Evolutionary conservation across 2,329 filamentous ascomycete species (phyloP).

Genomic region (Ambrosiella cleistominuta): DNA sequence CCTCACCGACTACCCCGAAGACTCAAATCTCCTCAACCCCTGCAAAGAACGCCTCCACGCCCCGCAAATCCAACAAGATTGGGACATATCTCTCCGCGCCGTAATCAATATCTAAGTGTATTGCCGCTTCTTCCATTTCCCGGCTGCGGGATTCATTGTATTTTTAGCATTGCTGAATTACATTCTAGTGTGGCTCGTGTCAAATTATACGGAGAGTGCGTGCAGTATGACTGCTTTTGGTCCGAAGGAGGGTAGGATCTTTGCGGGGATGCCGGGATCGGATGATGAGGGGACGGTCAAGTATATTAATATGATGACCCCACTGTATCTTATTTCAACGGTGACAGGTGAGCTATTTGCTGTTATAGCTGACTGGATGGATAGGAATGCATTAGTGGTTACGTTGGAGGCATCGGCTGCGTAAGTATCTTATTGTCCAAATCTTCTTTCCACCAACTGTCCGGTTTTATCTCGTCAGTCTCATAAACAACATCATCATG

Average conservation of each 20-base stretch:
- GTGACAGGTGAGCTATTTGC: background rate
- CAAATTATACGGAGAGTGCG: background rate
- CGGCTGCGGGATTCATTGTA: background rate
- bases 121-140: background rate
- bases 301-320: background rate
- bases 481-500: background rate
- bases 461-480: background rate
- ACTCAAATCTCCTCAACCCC: background rate
- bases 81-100: background rate
- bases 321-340: background rate
- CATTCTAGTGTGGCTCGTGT: background rate
- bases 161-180: background rate
- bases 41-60: background rate
- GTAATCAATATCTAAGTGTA: background rate
- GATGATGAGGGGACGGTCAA: background rate
- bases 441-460: background rate
- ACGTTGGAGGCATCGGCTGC: background rate
- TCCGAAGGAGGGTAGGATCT: background rate
- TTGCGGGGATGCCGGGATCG: background rate
- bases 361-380: background rate
- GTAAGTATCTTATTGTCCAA: background rate
- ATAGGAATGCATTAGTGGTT: background rate
- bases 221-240: background rate
- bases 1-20: background rate
- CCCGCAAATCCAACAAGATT: background rate